A percentile compares a stretch with the other conserved stretches of the same genome.
Conservation (phyloP, 805 yeast species). For the Candida stauntonica region DNA sequence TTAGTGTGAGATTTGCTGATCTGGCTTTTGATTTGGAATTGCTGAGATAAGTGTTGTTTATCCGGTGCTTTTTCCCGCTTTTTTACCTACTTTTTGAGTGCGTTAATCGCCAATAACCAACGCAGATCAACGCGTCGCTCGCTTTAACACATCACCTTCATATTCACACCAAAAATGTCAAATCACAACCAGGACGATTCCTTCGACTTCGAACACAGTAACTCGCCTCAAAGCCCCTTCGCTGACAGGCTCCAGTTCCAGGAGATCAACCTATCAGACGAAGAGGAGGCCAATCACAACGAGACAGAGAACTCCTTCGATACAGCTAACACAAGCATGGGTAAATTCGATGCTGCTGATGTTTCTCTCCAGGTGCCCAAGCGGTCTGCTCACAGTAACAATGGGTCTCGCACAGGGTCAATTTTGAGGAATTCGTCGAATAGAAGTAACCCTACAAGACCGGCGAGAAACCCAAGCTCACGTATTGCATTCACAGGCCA, state of each 20-base stretch:
- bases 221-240: constrained; percentile 25
- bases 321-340: constrained; percentile 4
- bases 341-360: constrained; percentile 3
- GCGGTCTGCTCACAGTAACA: constrained; percentile 2
- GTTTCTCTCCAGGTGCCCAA: constrained; percentile 12
- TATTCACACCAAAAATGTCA: not conserved
- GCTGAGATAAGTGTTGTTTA: too few species aligned
- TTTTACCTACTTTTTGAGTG: too few species aligned
- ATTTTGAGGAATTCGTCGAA: constrained; percentile 19
- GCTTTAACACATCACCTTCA: not conserved
- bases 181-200: not conserved
- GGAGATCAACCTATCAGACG: constrained; percentile 24
- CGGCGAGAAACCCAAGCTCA: constrained; percentile 16
- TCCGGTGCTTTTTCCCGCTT: too few species aligned
- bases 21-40: too few species aligned
- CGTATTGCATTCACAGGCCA: constrained; percentile 24
- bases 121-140: not conserved
- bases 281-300: constrained; percentile 5
- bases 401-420: constrained; percentile 17
- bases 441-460: constrained; percentile 7
- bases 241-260: constrained; percentile 24
- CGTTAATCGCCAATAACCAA: too few species aligned
- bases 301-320: constrained; percentile 4
- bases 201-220: constrained; percentile 6
- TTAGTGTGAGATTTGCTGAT: too few species aligned